These are phyloP conservation scores for Blastobotrys attinorum DNA, from an alignment of 805 yeast genomes.

Conservation along the genomic window DNA sequence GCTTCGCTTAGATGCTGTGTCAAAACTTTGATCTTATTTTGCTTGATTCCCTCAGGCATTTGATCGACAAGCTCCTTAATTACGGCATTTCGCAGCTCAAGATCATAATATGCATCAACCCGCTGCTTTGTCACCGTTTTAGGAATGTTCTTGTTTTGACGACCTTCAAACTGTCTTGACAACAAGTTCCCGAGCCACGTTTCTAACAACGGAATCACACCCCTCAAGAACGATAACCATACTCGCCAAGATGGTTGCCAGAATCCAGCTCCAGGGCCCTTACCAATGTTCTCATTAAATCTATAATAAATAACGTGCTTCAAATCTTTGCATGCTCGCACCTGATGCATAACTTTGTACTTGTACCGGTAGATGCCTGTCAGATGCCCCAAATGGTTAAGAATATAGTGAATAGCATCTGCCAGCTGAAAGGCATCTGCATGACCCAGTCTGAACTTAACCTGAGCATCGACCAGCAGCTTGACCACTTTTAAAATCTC, in stretches of 20 bases:
- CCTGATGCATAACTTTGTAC: constrained; percentile 97
- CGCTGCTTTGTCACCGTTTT: constrained; percentile 94
- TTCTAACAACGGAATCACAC: constrained; percentile 83
- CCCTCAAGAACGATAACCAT: constrained; percentile 88
- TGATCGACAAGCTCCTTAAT: constrained; percentile 93
- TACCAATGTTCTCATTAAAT: constrained; percentile 81
- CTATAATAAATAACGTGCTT: constrained; percentile 84
- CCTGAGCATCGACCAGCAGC: constrained; percentile 86
- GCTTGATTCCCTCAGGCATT: constrained; percentile 93
- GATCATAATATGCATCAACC: constrained; percentile 87
- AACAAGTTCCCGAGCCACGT: constrained; percentile 90
- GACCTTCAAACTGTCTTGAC: constrained; percentile 92
- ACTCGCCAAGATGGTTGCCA: constrained; percentile 99
- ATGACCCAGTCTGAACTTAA: constrained; percentile 81
- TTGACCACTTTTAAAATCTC: constrained; percentile 82
- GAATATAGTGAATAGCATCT: constrained; percentile 83
- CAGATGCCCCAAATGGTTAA: constrained; percentile 90
- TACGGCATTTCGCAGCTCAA: constrained; percentile 88
- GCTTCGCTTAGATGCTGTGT: constrained; percentile 95
- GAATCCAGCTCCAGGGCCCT: constrained; percentile 98
- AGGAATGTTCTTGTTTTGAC: constrained; percentile 83
- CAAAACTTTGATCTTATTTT: constrained; percentile 76
- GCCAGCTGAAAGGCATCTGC: constrained; percentile 92
- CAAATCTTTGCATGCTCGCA: constrained; percentile 88
- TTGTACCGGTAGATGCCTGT: constrained; percentile 96